Evolutionary conservation across 2,329 filamentous ascomycete genomes (phyloP).

Genomic region (Tricladium varicosporioides): DNA sequence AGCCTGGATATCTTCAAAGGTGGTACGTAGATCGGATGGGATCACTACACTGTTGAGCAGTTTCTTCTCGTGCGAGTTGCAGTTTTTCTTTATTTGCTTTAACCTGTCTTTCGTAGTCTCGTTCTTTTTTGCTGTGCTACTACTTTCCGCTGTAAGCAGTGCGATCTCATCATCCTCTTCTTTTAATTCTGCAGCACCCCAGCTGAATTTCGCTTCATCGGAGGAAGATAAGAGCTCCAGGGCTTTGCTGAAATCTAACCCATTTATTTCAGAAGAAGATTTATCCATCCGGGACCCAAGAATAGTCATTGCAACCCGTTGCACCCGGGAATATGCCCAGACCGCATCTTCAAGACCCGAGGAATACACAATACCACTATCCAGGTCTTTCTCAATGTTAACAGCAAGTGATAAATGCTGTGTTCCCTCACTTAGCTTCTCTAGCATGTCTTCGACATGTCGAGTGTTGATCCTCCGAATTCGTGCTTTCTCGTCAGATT

Average conservation of each 20-base stretch:
- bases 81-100: constrained; percentile 51
- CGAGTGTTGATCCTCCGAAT: constrained; percentile 59
- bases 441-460: constrained; percentile 62
- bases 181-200: constrained; percentile 41
- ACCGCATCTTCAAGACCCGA: constrained; percentile 49
- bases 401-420: constrained; percentile 16
- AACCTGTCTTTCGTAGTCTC: constrained; percentile 40
- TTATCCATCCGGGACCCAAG: constrained; percentile 40
- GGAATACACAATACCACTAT: constrained; percentile 22
- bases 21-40: constrained; percentile 76
- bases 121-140: constrained; percentile 34
- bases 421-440: constrained; percentile 28
- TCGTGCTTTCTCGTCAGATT: constrained; percentile 46
- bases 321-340: constrained; percentile 58
- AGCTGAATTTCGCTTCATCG: constrained; percentile 45
- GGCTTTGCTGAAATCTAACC: constrained; percentile 37
- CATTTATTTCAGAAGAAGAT: constrained; percentile 31
- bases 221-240: constrained; percentile 42
- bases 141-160: constrained; percentile 25
- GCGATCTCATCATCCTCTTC: constrained; percentile 36
- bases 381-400: constrained; percentile 29
- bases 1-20: constrained; percentile 84
- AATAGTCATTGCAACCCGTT: constrained; percentile 53
- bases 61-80: constrained; percentile 77
- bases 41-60: constrained; percentile 81